Conservation (phyloP, 352 stramenopile species). For the Phytophthora crassamura region DNA sequence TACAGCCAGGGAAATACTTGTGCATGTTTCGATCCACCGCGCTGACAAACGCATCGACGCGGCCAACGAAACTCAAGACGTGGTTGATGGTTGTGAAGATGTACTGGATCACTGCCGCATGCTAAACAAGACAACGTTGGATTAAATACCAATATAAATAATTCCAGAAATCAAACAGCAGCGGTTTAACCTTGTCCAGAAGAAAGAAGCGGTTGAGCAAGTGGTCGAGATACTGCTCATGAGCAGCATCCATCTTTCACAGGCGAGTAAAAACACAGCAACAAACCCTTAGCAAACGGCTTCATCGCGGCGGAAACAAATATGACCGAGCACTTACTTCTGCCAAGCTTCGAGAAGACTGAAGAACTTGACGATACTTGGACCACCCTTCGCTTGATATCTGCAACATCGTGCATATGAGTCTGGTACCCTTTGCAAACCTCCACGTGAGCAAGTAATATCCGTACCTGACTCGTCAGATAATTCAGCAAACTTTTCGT, state of each 20-base stretch:
- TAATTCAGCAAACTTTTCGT: constrained; percentile 73
- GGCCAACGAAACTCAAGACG: constrained; percentile 65
- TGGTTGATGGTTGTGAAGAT: constrained; percentile 80
- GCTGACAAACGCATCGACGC: constrained; percentile 60
- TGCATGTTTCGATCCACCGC: constrained; percentile 53
- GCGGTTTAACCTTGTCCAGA: constrained; percentile 64
- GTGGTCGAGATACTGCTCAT: constrained; percentile 69
- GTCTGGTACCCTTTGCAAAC: not conserved
- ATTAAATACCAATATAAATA: not conserved
- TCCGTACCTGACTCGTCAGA: constrained; percentile 67
- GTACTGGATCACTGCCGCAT: constrained; percentile 70
- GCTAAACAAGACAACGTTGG: constrained; percentile 32
- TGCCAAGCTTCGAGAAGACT: constrained; percentile 31
- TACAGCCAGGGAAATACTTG: constrained; percentile 39
- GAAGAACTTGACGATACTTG: constrained; percentile 22
- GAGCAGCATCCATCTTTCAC: constrained; percentile 60
- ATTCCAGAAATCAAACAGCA: not conserved
- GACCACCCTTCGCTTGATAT: constrained; percentile 37
- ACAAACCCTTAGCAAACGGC: not conserved
- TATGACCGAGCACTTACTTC: constrained; percentile 27
- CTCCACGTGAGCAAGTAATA: constrained; percentile 9
- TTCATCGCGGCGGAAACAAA: not conserved
- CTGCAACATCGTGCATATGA: constrained; percentile 16
- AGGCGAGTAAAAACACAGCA: not conserved
- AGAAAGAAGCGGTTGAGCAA: constrained; percentile 78